Conservation (phyloP, 805 yeast species). For the Barnettozyma sucrosica region DNA sequence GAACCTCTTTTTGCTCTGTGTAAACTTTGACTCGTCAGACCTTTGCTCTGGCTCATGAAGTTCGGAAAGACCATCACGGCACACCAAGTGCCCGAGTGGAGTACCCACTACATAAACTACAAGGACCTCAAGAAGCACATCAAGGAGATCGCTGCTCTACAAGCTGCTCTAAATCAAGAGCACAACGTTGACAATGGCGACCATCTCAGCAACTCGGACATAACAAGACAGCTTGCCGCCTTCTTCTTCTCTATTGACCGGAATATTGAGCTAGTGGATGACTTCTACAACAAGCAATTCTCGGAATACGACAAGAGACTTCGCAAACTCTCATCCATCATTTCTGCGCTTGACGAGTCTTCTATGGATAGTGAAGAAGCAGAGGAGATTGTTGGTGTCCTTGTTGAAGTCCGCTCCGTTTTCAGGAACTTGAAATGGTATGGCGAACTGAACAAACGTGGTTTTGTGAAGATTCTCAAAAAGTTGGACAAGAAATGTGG, state of each 20-base stretch:
- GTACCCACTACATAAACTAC: conserved; percentile 72
- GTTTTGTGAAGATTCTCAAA: conserved; percentile 81
- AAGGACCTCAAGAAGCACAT: conserved; percentile 77
- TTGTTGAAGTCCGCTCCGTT: conserved; percentile 69
- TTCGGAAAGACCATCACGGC: conserved; percentile 40
- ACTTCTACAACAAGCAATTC: conserved; percentile 67
- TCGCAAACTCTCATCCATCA: conserved; percentile 37
- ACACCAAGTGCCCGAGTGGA: conserved; percentile 95
- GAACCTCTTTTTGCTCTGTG: neutral
- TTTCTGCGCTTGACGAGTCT: conserved; percentile 7
- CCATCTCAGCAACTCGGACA: conserved; percentile 33
- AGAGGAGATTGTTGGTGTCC: conserved; percentile 58
- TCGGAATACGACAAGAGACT: conserved; percentile 71
- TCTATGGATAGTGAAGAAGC: conserved; percentile 41
- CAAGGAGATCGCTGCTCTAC: conserved; percentile 50
- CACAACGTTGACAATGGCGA: neutral
- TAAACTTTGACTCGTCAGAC: neutral
- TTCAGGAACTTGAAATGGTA: conserved; percentile 88
- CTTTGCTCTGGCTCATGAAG: conserved; percentile 15
- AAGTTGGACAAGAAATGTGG: conserved; percentile 83
- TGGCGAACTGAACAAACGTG: conserved; percentile 87
- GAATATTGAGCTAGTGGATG: conserved; percentile 76
- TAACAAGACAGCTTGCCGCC: conserved; percentile 46
- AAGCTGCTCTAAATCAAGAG: conserved; percentile 28
- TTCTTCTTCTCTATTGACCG: conserved; percentile 78